These are phyloP conservation scores for Inosperma sp. DNA, from an alignment of 768 basidiomycete species.

Conservation along the genomic window DNA sequence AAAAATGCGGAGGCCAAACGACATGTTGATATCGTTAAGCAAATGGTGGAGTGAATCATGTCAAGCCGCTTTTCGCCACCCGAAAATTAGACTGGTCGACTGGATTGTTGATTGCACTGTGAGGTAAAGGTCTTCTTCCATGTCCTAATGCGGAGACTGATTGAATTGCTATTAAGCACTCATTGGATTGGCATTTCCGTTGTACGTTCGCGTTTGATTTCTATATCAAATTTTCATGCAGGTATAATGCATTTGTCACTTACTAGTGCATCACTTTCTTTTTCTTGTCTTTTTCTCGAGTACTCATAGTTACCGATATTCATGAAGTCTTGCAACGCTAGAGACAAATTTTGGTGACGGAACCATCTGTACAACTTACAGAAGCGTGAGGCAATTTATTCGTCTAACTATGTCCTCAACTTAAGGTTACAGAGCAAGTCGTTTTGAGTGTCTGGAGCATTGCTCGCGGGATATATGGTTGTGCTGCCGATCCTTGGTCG, in stretches of 20 bases:
- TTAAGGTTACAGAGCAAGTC: constrained; percentile 48
- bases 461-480: constrained; percentile 68
- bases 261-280: constrained; percentile 23
- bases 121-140: constrained; percentile 30
- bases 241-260: constrained; percentile 30
- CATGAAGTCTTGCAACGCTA: constrained; percentile 56
- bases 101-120: constrained; percentile 51
- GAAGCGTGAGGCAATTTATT: constrained; percentile 43
- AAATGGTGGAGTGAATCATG: constrained; percentile 37
- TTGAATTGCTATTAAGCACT: constrained; percentile 40
- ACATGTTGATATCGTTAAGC: constrained; percentile 24
- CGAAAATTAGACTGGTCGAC: constrained; percentile 63
- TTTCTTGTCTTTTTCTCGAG: not conserved
- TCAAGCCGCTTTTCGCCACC: constrained; percentile 60
- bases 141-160: not conserved
- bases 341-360: constrained; percentile 68
- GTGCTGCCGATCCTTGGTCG: constrained; percentile 61
- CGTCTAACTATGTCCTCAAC: too few relatives aligned
- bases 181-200: constrained; percentile 59
- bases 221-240: constrained; percentile 44
- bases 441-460: constrained; percentile 71
- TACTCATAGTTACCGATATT: too few relatives aligned
- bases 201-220: too few relatives aligned
- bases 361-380: constrained; percentile 66
- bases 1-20: not conserved